Base-by-base conservation (phyloP, 371 early-diverging fungal genomes). In the Dinochytrium kinnereticum region DNA sequence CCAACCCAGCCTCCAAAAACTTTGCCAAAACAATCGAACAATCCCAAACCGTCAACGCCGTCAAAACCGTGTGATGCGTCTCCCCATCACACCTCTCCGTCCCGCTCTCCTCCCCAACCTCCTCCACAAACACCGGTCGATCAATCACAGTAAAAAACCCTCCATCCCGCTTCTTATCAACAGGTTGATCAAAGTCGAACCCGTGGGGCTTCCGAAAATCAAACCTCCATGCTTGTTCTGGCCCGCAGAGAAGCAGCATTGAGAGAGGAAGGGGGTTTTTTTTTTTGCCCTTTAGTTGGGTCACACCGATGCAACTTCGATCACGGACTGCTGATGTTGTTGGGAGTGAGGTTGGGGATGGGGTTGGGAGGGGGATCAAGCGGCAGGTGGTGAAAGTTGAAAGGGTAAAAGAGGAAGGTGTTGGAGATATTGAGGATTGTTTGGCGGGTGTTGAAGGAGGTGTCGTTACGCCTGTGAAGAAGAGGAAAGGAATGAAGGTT, bases 11-110 rank as follows among this genome's bases (percentile, higher is more conserved):
- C 71, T 80, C 80, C 49, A 80, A 38, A 51, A 61, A 77, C 59
- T 80, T 80, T 28, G 77, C 31, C 17, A 80, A 67, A 28, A 80
- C 69, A 33, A 80, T 65, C 28, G 68, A 67, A 21, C 68, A 39
- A 40, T 67, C 68, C 68, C 68, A 67, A 10, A 67, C 68, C 1
- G 31, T 28, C 31, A 28, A 19, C 7, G 50, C 50, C 28, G 68
- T 67, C 10, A 13, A 0, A 1, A 50, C 30, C 2, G 68, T 67
- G 51, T 67, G 68, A 24, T 67, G 28, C 2, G 51, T 65, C 65
- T 55, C 24, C 30, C 7, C 24, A 10, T 21, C 21, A 55, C 57
- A 30, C 28, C 28, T 26, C n/a, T n/a, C n/a, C n/a, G n/a, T n/a
- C n/a, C n/a, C n/a, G n/a, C n/a, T n/a, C n/a, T n/a, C n/a, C n/a